phyloP scores from a whole-genome alignment of 2,329 filamentous ascomycete genomes.

The Monosporascus sp. region DNA sequence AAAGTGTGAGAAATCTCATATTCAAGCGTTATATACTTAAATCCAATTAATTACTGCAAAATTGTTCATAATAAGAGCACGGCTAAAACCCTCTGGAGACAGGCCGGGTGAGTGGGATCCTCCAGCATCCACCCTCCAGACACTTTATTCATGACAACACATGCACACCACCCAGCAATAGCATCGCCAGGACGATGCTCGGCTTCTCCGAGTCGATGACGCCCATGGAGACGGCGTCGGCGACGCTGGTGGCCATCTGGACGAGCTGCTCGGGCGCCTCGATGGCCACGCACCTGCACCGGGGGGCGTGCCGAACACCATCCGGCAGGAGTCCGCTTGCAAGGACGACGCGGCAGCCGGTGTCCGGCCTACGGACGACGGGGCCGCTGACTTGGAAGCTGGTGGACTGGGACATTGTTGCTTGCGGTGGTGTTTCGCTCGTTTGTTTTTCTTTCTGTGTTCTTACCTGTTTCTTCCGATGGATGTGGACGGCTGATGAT shows the following conservation, averaged over 20 bases:
- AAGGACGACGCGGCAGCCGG: conserved; percentile 10
- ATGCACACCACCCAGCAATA: conserved; percentile 10
- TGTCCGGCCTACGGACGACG: conserved; percentile 8
- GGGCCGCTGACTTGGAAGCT: not conserved
- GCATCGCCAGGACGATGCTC: conserved; percentile 10
- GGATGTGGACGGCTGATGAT: too few relatives aligned
- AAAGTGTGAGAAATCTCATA: too few relatives aligned
- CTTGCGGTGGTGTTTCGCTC: too few relatives aligned
- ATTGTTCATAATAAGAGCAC: too few relatives aligned
- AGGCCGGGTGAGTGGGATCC: too few relatives aligned
- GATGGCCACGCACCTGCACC: conserved; percentile 11
- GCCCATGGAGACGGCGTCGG: conserved; percentile 6
- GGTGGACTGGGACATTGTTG: not conserved
- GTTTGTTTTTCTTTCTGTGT: too few relatives aligned
- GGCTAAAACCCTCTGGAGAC: too few relatives aligned
- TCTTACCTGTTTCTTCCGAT: too few relatives aligned
- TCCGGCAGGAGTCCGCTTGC: conserved; percentile 5
- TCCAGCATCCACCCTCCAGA: too few relatives aligned
- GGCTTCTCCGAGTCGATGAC: conserved; percentile 15
- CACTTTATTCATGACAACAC: not conserved
- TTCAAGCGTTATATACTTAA: too few relatives aligned
- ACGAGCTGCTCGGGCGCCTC: conserved; percentile 3
- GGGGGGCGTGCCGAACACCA: conserved; percentile 4
- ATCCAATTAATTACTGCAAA: too few relatives aligned
- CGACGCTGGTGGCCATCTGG: conserved; percentile 2